These are phyloP conservation scores for Wickerhamiella spandovensis DNA, from an alignment of 805 yeast species.

Conservation along the genomic window DNA sequence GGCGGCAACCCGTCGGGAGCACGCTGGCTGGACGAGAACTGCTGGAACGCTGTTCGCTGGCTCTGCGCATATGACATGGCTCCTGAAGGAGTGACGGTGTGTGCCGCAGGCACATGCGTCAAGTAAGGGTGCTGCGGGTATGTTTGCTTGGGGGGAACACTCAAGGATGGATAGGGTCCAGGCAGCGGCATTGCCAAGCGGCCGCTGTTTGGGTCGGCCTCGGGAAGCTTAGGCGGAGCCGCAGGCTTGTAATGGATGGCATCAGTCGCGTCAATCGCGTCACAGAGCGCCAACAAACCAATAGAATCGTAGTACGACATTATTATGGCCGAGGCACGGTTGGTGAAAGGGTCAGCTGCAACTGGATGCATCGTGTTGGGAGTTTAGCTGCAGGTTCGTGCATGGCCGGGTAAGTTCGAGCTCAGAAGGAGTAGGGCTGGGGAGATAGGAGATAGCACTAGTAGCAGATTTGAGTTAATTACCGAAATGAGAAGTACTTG, in stretches of 20 bases:
- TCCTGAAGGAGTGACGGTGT: constrained; percentile 12
- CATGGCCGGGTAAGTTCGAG: neutral
- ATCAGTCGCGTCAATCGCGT: constrained; percentile 28
- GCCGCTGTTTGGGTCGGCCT: constrained; percentile 1
- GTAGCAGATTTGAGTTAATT: too few relatives aligned
- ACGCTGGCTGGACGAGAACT: constrained; percentile 10
- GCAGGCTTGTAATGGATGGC: constrained; percentile 21
- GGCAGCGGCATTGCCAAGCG: constrained; percentile 6
- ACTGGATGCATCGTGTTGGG: neutral
- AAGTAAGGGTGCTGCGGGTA: constrained; percentile 15
- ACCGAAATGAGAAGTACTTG: too few relatives aligned
- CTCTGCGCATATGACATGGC: constrained; percentile 14
- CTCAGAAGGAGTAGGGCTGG: too few relatives aligned
- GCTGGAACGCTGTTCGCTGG: constrained; percentile 15
- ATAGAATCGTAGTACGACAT: constrained; percentile 27
- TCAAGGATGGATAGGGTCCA: constrained; percentile 8
- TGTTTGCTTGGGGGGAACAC: neutral
- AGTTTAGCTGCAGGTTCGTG: neutral
- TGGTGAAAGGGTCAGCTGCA: neutral
- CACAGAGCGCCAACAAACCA: constrained; percentile 29
- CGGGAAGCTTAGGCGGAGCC: constrained; percentile 8
- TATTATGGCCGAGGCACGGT: neutral
- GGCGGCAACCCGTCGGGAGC: neutral
- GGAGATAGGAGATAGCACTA: too few relatives aligned
- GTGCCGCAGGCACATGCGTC: constrained; percentile 17